Evolutionary conservation across 495 filamentous ascomycete species (phyloP), one percentile per base, ranked within the genome.

Genomic region (Penicillium mononematosum): DNA sequence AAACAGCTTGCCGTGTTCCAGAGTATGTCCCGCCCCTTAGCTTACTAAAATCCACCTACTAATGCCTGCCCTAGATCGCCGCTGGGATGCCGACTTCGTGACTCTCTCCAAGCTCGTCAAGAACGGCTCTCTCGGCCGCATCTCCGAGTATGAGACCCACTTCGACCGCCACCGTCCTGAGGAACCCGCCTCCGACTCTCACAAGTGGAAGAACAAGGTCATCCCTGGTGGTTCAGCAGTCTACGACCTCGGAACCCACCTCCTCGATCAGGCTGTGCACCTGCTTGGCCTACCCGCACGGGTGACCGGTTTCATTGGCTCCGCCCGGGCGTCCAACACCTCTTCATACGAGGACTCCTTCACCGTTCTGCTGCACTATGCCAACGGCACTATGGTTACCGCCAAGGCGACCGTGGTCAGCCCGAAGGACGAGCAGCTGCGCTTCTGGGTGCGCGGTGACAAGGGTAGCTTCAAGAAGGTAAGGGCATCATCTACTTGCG

Each of bases 71-170:
- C 39, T 53, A 83, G 81, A 95, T 76, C 86, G 91, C 16, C 80
- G 91, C 47, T 95, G 82, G 78, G 91, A 96, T 68, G 79, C 86
- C 53, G 91, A 97, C 75, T 96, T 91, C 75, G 77, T 89, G 31
- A 91, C 88, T 29, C 78, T 95, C 34, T 82, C 78, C 47, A 75
- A 83, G 52, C 78, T 91, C 4, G 61, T 92, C 24, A 78, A 69
- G 59, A 76, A 54, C 69, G 77, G 53, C 69, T 75, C 66, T 16
- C 72, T 76, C 62, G 91, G 92, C 58, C 79, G 85, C 24, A 70
- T 95, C 52, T 85, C 88, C 39, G 90, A 94, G 68, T 89, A 88
- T 63, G 88, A 93, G 69, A 85, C 88, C 7, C 89, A 95, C 71
- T 95, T 92, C 69, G 90, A 94, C 69, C 87, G 92, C 36, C 83